phyloP scores from a whole-genome alignment of 257 asterid species.

The Voacanga thouarsii region DNA sequence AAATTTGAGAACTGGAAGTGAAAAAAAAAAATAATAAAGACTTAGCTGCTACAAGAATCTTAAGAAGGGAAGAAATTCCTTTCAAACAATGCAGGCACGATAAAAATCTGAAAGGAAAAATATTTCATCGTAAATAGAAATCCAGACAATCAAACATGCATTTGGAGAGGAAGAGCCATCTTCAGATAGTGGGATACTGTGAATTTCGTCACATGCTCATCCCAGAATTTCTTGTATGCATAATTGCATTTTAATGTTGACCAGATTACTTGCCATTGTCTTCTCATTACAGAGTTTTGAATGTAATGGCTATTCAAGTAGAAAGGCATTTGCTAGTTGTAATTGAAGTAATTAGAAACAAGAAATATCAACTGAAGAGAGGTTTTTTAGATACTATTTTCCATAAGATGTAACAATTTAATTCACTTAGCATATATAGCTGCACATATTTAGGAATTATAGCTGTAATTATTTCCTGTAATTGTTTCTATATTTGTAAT shows the following conservation, averaged over 20 bases:
- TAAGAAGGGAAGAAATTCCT: background rate
- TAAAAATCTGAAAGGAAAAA: background rate
- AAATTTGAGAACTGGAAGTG: slow-evolving; percentile 79
- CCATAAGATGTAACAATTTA: too few relatives aligned
- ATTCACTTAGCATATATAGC: too few relatives aligned
- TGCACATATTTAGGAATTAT: too few relatives aligned
- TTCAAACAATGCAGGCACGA: background rate
- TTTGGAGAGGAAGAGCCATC: background rate
- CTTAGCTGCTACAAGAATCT: slow-evolving; percentile 24
- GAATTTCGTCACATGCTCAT: background rate
- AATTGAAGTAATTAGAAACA: too few relatives aligned
- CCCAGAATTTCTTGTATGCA: background rate
- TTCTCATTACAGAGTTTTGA: background rate
- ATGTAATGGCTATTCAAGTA: background rate
- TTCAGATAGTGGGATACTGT: background rate
- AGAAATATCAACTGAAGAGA: too few relatives aligned
- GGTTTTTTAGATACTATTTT: too few relatives aligned
- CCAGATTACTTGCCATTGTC: background rate
- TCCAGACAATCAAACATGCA: slow-evolving; percentile 1
- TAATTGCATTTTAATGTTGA: background rate
- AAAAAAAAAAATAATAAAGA: slow-evolving; percentile 10
- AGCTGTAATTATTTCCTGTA: too few relatives aligned
- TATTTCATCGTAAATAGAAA: background rate
- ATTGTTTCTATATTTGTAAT: too few relatives aligned
- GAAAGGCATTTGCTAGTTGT: too few relatives aligned